Conservation (phyloP, 2,329 filamentous ascomycete genomes). For the Cladosporium sp. region DNA sequence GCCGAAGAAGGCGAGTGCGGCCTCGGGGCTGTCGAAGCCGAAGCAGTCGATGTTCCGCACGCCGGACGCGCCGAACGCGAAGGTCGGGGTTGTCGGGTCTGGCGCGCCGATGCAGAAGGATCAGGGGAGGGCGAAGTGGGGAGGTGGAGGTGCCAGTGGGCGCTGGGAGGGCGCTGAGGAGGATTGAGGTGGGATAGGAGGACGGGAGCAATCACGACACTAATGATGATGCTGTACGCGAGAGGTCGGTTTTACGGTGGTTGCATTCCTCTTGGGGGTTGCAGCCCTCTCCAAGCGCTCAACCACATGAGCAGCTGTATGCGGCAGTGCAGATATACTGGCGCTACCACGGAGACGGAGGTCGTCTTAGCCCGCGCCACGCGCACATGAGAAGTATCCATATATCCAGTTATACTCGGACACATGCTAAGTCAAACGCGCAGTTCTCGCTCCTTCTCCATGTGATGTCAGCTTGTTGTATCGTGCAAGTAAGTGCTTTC, state of each 20-base stretch:
- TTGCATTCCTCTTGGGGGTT: too few relatives aligned
- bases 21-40: constrained; percentile 15
- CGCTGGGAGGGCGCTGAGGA: constrained; percentile 13
- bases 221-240: too few relatives aligned
- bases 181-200: constrained; percentile 4
- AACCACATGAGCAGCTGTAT: too few relatives aligned
- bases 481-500: too few relatives aligned
- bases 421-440: too few relatives aligned
- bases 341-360: neutral
- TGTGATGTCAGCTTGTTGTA: too few relatives aligned
- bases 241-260: too few relatives aligned
- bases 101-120: constrained; percentile 96
- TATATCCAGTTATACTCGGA: neutral
- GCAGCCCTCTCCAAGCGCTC: too few relatives aligned
- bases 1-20: constrained; percentile 26
- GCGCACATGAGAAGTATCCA: neutral
- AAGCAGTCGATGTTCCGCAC: constrained; percentile 45
- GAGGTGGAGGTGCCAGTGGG: constrained; percentile 9
- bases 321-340: too few relatives aligned
- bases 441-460: too few relatives aligned
- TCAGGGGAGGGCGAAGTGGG: constrained; percentile 26
- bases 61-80: constrained; percentile 74
- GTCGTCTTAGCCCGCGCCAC: neutral
- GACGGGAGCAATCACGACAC: too few relatives aligned
- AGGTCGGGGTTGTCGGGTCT: constrained; percentile 95